phyloP scores from a whole-genome alignment of 805 yeast species.

The Sugiyamaella lignohabitans region DNA sequence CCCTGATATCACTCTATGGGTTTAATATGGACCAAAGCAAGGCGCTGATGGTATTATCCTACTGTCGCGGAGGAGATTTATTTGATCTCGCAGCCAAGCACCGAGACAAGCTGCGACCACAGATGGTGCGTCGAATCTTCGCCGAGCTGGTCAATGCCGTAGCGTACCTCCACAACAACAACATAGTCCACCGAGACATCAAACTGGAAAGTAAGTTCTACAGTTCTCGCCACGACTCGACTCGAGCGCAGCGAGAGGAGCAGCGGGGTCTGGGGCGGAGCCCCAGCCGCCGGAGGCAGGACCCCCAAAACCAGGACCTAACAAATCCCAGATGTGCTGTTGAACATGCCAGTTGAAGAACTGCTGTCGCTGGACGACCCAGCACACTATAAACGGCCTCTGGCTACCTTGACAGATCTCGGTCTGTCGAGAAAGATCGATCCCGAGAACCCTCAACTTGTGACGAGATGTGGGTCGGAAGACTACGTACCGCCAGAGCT shows the following conservation, averaged over 20 bases:
- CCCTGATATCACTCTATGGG: slow-evolving; percentile 51
- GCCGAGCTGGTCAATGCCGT: slow-evolving; percentile 68
- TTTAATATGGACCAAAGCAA: slow-evolving; percentile 34
- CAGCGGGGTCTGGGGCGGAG: not conserved
- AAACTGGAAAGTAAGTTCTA: slow-evolving; percentile 60
- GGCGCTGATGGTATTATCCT: slow-evolving; percentile 59
- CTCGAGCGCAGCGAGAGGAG: not conserved
- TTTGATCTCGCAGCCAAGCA: slow-evolving; percentile 51
- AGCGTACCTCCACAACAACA: slow-evolving; percentile 57
- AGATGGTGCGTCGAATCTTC: slow-evolving; percentile 53
- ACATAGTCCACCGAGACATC: slow-evolving; percentile 83
- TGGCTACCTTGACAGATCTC: slow-evolving; percentile 73
- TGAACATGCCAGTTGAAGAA: slow-evolving; percentile 34
- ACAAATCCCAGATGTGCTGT: slow-evolving; percentile 25
- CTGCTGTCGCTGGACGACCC: slow-evolving; percentile 24
- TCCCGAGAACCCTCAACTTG: slow-evolving; percentile 53
- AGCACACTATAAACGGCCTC: slow-evolving; percentile 22
- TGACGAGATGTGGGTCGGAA: slow-evolving; percentile 92
- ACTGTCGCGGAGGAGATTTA: slow-evolving; percentile 79
- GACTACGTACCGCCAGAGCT: slow-evolving; percentile 96
- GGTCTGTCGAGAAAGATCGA: slow-evolving; percentile 74
- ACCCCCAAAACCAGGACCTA: not conserved
- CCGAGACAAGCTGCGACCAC: slow-evolving; percentile 40
- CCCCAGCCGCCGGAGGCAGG: not conserved
- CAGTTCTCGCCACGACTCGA: too few species aligned